Percentiles rank a stretch among this genome's conserved stretches.
These are phyloP conservation scores for Volvox carteri DNA, from an alignment of 163 green algal genomes.

Conservation along the genomic window DNA sequence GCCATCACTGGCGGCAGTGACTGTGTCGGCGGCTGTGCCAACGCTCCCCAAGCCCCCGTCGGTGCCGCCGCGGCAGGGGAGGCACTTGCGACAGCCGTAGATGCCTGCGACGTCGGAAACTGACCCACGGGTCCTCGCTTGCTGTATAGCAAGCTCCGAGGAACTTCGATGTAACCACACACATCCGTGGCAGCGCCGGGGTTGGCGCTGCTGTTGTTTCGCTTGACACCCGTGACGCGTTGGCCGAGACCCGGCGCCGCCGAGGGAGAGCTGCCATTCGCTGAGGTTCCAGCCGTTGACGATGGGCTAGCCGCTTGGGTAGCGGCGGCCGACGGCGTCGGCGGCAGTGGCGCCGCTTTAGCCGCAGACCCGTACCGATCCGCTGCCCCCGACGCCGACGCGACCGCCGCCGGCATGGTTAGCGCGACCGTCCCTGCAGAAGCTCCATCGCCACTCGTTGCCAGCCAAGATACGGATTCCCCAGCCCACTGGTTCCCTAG, in stretches of 20 bases:
- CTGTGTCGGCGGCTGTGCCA: not conserved
- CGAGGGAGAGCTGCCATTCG: not conserved
- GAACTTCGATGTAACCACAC: constrained; percentile 49
- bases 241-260: not conserved
- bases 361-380: not conserved
- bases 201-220: not conserved
- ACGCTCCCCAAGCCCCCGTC: not conserved
- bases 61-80: not conserved
- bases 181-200: not conserved
- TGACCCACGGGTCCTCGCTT: constrained; percentile 26
- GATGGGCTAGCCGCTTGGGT: not conserved
- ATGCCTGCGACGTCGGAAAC: not conserved
- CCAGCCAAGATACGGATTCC: not conserved
- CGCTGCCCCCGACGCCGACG: not conserved
- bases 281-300: not conserved
- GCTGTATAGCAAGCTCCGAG: constrained; percentile 47
- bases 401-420: not conserved
- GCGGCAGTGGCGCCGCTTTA: not conserved
- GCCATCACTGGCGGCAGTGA: not conserved
- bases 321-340: not conserved
- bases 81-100: not conserved
- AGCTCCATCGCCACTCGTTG: not conserved
- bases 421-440: not conserved
- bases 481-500: not conserved
- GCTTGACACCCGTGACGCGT: not conserved